These are phyloP conservation scores for Leccinum pellstonianum DNA, from an alignment of 768 basidiomycete genomes.

Conservation along the genomic window DNA sequence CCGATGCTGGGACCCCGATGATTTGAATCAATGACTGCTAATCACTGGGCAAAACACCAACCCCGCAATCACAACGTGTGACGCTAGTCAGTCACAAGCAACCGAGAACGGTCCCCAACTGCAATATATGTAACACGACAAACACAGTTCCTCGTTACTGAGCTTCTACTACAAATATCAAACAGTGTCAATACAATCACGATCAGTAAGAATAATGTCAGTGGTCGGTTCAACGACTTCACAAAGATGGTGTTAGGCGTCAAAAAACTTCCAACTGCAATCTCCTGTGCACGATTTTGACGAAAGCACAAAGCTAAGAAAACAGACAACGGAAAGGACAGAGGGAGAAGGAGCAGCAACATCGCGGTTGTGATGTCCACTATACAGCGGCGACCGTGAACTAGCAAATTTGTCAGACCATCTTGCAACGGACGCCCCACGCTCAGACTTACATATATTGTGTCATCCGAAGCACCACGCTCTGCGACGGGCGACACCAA, in stretches of 20 bases:
- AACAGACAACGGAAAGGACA: background rate
- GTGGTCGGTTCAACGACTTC: background rate
- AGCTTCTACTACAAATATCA: too few species aligned
- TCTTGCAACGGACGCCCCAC: background rate
- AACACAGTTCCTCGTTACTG: too few species aligned
- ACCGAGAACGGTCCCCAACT: background rate
- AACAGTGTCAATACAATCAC: too few species aligned
- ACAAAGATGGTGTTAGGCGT: conserved; percentile 1
- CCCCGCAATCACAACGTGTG: background rate
- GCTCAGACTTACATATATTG: conserved; percentile 35
- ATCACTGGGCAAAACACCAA: too few species aligned
- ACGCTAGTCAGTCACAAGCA: background rate
- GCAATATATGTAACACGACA: background rate
- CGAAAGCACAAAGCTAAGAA: too few species aligned
- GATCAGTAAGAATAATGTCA: too few species aligned
- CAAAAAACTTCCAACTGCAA: too few species aligned
- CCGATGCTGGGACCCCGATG: too few species aligned
- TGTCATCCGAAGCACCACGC: conserved; percentile 42
- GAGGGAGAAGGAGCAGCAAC: background rate
- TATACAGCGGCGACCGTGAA: conserved; percentile 21
- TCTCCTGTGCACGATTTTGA: too few species aligned
- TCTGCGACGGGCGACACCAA: conserved; percentile 36
- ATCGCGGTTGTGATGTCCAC: conserved; percentile 1
- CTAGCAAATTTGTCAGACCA: conserved; percentile 16
- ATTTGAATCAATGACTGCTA: too few species aligned